Base-by-base conservation (phyloP, 1,284 basidiomycete genomes). In the Ceratobasidium sp. region DNA sequence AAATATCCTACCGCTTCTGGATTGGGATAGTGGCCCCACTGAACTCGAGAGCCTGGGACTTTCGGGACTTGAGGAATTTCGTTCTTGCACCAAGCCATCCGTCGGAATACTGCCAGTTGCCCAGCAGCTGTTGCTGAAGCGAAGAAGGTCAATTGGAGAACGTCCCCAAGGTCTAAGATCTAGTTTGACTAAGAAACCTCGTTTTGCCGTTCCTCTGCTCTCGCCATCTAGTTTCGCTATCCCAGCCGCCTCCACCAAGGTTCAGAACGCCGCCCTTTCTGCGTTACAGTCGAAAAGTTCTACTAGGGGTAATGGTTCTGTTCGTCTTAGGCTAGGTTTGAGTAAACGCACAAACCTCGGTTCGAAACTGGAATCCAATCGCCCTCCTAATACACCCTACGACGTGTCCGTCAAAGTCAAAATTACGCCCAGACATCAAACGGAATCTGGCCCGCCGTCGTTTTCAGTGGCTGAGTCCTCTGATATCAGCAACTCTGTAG, bases 11-110 rank as follows among this genome's bases (percentile, higher is more conserved):
- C n/a, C 52, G 2, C 42, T 67, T 6, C 53, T 67, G 9, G 53
- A 67, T 25, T 67, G 62, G 62, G 62, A 41, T 13, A 33, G 39
- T 9, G 16, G 42, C 4, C n/a, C 42, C 29, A 67, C 52, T 7
- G 53, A 44, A 9, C 14, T 47, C 19, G 62, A 67, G 27, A 27
- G 21, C 4, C 2, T 25, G 16, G 62, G 62, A 13, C 27, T 67
- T n/a, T 30, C 53, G 14, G 62, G 62, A 13, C 62, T 67, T 5
- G 62, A 56, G 1, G 62, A 67, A 2, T 67, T 67, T 39, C n/a
- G 14, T 30, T 67, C 62, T 67, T 29, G 53, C 23, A 49, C 56
- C 49, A 36, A 47, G 13, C 47, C 52, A 33, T 36, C 25, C 42
- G 42, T 56, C 13, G 16, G 5, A 36, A 29, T 33, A 9, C 7